These are phyloP conservation scores for Letharia columbiana DNA, from an alignment of 495 filamentous ascomycete genomes.

Conservation along the genomic window DNA sequence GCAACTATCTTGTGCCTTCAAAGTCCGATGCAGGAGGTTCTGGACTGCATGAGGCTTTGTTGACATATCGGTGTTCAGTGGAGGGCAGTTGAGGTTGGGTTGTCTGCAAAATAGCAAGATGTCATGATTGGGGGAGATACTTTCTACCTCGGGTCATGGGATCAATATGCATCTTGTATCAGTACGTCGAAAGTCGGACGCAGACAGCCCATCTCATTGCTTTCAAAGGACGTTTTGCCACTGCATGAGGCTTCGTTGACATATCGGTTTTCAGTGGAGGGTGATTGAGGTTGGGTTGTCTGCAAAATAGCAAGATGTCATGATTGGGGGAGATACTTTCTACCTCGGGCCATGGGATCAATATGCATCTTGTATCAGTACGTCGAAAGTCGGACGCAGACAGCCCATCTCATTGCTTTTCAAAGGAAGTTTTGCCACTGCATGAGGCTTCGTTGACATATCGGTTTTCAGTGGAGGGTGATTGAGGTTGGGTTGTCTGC, in stretches of 20 bases:
- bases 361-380: neutral
- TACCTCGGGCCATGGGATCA: neutral
- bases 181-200: neutral
- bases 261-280: too few species aligned
- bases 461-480: too few species aligned
- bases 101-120: neutral
- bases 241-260: neutral
- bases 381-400: constrained; percentile 1
- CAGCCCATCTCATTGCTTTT: neutral
- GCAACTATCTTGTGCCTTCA: neutral
- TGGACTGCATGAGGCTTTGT: neutral
- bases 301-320: neutral
- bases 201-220: neutral
- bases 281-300: too few species aligned
- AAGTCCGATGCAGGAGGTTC: neutral
- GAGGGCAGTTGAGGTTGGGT: too few species aligned
- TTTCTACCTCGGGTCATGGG: neutral
- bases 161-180: neutral
- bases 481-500: too few species aligned
- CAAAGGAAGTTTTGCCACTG: neutral
- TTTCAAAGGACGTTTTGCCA: neutral
- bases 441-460: neutral
- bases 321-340: neutral
- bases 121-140: neutral
- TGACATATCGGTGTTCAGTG: too few species aligned